Base-by-base conservation (phyloP, 2,329 filamentous ascomycete species). In the Xylaria sp. region DNA sequence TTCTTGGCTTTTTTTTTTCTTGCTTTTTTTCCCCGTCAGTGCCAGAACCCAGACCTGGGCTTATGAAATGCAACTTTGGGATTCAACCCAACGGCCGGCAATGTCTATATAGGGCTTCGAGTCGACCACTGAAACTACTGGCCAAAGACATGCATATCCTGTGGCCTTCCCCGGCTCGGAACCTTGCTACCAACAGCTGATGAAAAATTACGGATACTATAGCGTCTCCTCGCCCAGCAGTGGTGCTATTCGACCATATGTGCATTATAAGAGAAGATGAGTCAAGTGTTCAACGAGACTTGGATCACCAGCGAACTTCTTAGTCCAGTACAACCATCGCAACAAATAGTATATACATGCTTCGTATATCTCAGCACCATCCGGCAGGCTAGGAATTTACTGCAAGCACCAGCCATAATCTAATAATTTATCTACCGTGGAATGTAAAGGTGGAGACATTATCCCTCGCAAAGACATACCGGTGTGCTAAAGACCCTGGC, bases 361-460 rank as follows among this genome's bases (percentile, higher is more conserved):
- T n/a, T n/a, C n/a, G n/a, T n/a, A n/a, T 30, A 32, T 48, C 39
- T 39, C 23, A 48, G 46, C 39, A 32, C 56, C 28, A 23, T 41
- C 41, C 63, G 50, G 4, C 48, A 32, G 56, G 32, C 48, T 60
- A 46, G 55, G 32, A 60, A 4, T 60, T 58, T 53, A 53, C 52
- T 20, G 50, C 23, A 28, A 50, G 28, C 30, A 55, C 15, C 28
- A 30, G 28, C 30, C 18, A 32, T 30, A 18, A n/a, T 41, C 23
- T 52, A 7, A 32, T 30, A 18, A n/a, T 41, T 36, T 52, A 7
- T 55, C 10, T 12, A 12, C 12, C 30, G 30, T 53, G 45, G 45
- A 58, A 58, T 64, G 45, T 12, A 2, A 45, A 45, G 45, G 55
- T 59, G 55, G 62, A 13, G 55, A 36, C 23, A 34, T n/a, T 20